A percentile compares a stretch with the other conserved stretches of the same genome.
phyloP scores from a whole-genome alignment of 176 grass and related monocot species.

The Triticum timopheevii region DNA sequence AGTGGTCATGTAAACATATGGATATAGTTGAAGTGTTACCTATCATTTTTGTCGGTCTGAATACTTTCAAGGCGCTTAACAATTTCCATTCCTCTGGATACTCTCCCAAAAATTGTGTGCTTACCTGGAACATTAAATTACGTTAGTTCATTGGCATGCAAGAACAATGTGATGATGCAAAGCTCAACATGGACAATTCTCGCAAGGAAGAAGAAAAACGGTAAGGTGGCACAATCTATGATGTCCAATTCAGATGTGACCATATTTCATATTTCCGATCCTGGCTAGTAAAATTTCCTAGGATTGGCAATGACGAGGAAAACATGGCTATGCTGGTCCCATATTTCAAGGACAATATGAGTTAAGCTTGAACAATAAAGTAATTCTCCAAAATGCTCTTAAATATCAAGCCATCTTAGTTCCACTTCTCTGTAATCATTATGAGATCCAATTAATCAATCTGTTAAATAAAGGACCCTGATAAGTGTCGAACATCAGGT shows the following conservation, averaged over 20 bases:
- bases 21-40: slow-evolving; percentile 30
- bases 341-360: neutral
- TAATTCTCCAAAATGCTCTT: neutral
- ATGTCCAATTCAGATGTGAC: no score
- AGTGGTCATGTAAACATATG: neutral
- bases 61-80: slow-evolving; percentile 91
- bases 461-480: neutral
- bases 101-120: slow-evolving; percentile 95
- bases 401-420: neutral
- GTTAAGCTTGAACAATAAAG: slow-evolving; percentile 1
- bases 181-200: neutral
- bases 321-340: no score
- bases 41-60: slow-evolving; percentile 91
- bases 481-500: no score
- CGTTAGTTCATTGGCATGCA: neutral
- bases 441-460: neutral
- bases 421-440: neutral
- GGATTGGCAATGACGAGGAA: no score
- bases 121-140: slow-evolving; percentile 59
- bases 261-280: no score
- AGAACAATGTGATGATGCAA: neutral
- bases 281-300: no score
- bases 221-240: neutral
- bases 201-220: neutral
- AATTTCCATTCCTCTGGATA: slow-evolving; percentile 89